A percentile compares a stretch with the other conserved stretches of the same genome.
These are phyloP conservation scores for Boletus eberwhitei DNA, from an alignment of 768 basidiomycete species.

Conservation along the genomic window DNA sequence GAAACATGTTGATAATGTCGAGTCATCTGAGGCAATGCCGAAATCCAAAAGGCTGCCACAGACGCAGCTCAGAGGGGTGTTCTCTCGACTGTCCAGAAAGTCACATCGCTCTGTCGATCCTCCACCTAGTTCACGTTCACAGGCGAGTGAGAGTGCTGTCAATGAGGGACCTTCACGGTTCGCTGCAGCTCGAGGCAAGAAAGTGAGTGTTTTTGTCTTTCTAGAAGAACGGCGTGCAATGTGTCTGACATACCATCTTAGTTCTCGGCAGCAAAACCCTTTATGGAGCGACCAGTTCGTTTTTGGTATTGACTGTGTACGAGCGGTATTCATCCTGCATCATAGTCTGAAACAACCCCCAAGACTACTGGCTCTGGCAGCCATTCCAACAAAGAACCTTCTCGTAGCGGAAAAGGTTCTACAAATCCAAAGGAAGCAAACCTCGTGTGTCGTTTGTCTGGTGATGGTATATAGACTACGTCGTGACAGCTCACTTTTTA, in stretches of 20 bases:
- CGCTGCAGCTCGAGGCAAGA: not conserved
- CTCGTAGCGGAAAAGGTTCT: not conserved
- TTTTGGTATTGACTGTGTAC: not conserved
- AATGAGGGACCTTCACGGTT: not conserved
- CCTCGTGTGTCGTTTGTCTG: not conserved
- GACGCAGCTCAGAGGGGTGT: not conserved
- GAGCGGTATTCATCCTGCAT: not conserved
- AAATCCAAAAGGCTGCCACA: not conserved
- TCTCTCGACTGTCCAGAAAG: not conserved
- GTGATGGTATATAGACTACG: not conserved
- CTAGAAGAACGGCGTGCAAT: not conserved
- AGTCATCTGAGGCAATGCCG: no score
- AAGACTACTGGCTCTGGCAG: not conserved
- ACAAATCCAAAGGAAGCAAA: not conserved
- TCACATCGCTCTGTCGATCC: not conserved
- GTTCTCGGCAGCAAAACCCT: not conserved
- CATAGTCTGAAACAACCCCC: not conserved
- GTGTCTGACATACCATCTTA: not conserved
- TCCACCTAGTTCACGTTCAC: not conserved
- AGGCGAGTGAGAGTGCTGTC: not conserved
- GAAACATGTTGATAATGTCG: no score
- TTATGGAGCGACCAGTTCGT: not conserved
- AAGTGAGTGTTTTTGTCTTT: not conserved
- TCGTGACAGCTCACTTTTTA: not conserved
- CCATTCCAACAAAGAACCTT: not conserved